These are phyloP conservation scores for Hypholoma fasciculare DNA, from an alignment of 768 basidiomycete genomes.

Conservation along the genomic window DNA sequence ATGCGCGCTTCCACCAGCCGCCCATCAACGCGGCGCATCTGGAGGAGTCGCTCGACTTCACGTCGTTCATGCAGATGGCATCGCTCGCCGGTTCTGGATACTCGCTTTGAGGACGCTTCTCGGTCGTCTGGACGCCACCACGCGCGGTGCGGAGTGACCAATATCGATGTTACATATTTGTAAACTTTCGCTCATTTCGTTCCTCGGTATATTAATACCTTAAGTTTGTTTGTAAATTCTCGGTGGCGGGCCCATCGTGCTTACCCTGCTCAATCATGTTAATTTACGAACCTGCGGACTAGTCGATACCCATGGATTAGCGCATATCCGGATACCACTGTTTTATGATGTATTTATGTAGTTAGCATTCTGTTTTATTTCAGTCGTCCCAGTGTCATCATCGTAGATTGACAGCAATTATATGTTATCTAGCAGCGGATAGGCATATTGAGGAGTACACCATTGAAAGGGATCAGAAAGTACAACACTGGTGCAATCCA, in stretches of 20 bases:
- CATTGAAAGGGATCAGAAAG: background rate
- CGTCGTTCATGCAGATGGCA: conserved; percentile 29
- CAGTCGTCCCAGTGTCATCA: background rate
- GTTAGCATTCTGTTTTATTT: background rate
- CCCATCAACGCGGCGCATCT: conserved; percentile 21
- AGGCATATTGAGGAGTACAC: background rate
- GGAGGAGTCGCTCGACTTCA: conserved; percentile 30
- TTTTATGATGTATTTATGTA: background rate
- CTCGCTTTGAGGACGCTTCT: conserved; percentile 19
- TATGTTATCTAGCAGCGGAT: background rate
- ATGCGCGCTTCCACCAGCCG: conserved; percentile 19
- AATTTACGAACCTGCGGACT: background rate
- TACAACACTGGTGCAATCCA: background rate
- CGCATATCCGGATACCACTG: background rate
- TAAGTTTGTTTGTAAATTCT: background rate
- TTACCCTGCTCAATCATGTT: background rate
- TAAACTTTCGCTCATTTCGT: background rate
- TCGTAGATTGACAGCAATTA: background rate
- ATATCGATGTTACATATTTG: too few relatives aligned
- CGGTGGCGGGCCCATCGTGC: background rate
- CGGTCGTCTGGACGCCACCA: too few relatives aligned
- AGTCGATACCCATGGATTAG: background rate
- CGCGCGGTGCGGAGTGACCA: too few relatives aligned
- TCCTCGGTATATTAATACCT: background rate
- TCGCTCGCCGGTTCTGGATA: conserved; percentile 26